A percentile compares a stretch with the other conserved stretches of the same genome.
phyloP scores from a whole-genome alignment of 305 asterid species.

The Stenogyne calaminthoides region DNA sequence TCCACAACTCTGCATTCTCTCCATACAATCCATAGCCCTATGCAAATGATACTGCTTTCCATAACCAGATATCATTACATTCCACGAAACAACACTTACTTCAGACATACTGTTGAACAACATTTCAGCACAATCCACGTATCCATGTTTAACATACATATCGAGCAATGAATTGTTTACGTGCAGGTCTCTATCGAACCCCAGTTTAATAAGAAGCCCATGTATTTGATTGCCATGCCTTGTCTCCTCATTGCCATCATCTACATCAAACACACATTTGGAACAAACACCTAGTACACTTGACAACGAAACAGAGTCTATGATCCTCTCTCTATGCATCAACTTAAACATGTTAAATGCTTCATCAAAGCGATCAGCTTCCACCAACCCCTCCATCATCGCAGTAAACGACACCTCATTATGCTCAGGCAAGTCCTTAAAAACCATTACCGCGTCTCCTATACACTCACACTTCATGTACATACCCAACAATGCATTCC shows the following conservation, averaged over 20 bases:
- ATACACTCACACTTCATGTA: conserved; percentile 60
- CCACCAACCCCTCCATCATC: conserved; percentile 74
- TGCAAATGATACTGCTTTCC: conserved; percentile 49
- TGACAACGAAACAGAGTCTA: conserved; percentile 64
- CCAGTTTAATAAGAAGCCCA: conserved; percentile 61
- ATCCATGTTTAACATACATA: conserved; percentile 65
- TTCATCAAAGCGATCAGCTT: conserved; percentile 54
- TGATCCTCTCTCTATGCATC: conserved; percentile 56
- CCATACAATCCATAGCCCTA: conserved; percentile 53
- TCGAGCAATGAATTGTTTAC: conserved; percentile 75
- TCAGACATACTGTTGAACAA: conserved; percentile 53
- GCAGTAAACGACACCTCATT: conserved; percentile 87
- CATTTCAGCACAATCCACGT: conserved; percentile 62
- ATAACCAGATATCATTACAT: conserved; percentile 80
- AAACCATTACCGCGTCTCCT: conserved; percentile 50
- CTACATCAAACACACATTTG: conserved; percentile 38
- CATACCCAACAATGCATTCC: conserved; percentile 79
- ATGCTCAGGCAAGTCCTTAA: conserved; percentile 59
- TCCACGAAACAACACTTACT: conserved; percentile 79
- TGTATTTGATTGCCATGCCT: conserved; percentile 62
- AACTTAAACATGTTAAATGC: conserved; percentile 71
- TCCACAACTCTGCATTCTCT: conserved; percentile 59
- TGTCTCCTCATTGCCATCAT: conserved; percentile 32
- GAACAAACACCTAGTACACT: conserved; percentile 72
- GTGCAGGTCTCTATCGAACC: conserved; percentile 55